Base-by-base conservation (phyloP, 441 rosid species). In the Erysimum cheiri region DNA sequence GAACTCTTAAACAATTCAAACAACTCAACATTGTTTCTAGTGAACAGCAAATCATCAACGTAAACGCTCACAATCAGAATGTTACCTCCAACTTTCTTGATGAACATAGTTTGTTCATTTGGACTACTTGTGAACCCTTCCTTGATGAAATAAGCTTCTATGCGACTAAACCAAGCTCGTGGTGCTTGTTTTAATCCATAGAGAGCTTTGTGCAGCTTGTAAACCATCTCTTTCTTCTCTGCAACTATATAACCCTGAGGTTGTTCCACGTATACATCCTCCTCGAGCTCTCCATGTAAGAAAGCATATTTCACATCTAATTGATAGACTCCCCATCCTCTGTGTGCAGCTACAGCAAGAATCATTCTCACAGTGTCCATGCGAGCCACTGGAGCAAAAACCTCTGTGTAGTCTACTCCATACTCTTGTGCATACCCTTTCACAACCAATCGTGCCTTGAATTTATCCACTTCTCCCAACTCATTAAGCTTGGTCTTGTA, bases 131-230 rank as follows among this genome's bases (percentile, higher is more conserved):
- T 8, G 48, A 70, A 70, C 0, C 60, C 60, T 32, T 26, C 32
- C 3, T 24, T 48, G 19, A n/a, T 17, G 4, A 70, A 47, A 7
- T 70, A 48, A 8, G 35, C 35, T 32, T 69, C 50, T 12, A 70
- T 39, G 15, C 52, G 48, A 8, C 66, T 60, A 6, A 59, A 70
- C 67, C 31, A 70, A 48, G 73, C 73, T 36, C 66, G 0, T 15
- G 43, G 43, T 9, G 43, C 43, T 12, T 39, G 43, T 12, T 14
- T 12, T 12, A 39, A 3, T 11, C 43, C n/a, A 12, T 39, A 39
- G 6, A 39, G 43, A 4, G 43, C 43, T 4, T 39, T 39, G 5
- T 39, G n/a, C 4, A 39, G 14, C n/a, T 39, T 39, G 4, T 39
- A 39, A 1, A 39, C 43, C n/a, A 11, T 39, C 5, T 13, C 14